A percentile compares a stretch with the other conserved stretches of the same genome.
Evolutionary conservation across 768 basidiomycete species (phyloP).

Genomic region (Saitozyma podzolica): DNA sequence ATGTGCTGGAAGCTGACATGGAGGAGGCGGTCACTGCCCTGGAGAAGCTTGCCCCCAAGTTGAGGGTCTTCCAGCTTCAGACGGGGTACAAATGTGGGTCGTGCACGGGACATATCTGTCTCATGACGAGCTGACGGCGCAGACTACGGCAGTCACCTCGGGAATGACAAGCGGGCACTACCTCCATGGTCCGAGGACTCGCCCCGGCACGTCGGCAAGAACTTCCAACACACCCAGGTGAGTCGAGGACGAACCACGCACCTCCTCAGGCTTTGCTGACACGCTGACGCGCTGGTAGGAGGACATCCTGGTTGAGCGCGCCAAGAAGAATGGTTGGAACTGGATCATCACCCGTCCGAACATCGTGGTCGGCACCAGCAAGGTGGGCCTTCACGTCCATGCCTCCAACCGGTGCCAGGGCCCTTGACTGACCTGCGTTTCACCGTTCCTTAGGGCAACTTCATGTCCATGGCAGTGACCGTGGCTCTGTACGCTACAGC

Average conservation of each 20-base stretch:
- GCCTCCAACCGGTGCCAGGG: too few species aligned
- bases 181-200: not conserved
- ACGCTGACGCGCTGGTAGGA: not conserved
- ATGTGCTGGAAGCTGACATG: too few species aligned
- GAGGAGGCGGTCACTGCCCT: slow-evolving; percentile 34
- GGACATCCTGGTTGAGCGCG: not conserved
- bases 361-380: not conserved
- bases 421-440: too few species aligned
- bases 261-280: too few species aligned
- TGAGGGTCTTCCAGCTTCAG: slow-evolving; percentile 15
- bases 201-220: not conserved
- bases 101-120: not conserved
- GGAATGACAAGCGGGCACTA: not conserved
- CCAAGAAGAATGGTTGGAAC: not conserved
- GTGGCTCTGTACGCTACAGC: not conserved
- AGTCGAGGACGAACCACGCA: not conserved
- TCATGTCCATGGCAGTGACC: slow-evolving; percentile 1
- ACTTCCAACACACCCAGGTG: not conserved
- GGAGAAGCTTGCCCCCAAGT: slow-evolving; percentile 35
- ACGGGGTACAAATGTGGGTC: slow-evolving; percentile 32
- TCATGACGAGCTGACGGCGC: not conserved
- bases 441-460: not conserved
- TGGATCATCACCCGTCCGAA: not conserved
- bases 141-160: not conserved
- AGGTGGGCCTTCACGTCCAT: not conserved